Conservation (phyloP, 2,329 filamentous ascomycete species). For the Xylaria hypoxylon region DNA sequence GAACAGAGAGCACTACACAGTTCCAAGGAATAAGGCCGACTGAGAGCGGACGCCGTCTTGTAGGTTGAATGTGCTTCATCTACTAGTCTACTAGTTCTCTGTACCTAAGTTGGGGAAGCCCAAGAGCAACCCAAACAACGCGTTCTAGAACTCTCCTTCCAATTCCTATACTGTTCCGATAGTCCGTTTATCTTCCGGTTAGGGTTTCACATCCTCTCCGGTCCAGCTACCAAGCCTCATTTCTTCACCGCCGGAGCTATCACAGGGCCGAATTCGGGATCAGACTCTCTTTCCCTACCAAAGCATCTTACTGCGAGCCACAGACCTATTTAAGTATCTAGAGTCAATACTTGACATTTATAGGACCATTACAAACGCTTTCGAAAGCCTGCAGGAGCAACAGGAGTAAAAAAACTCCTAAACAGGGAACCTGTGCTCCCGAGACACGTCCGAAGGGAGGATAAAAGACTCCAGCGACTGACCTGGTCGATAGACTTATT, state of each 20-base stretch:
- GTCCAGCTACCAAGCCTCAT: neutral
- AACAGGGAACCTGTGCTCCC: too few relatives aligned
- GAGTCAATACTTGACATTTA: too few relatives aligned
- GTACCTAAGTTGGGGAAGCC: too few relatives aligned
- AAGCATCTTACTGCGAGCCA: constrained; percentile 16
- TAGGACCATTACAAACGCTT: too few relatives aligned
- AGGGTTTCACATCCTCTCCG: neutral
- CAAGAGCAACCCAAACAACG: neutral
- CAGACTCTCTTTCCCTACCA: neutral
- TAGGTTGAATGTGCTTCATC: neutral
- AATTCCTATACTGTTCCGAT: too few relatives aligned
- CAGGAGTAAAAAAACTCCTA: too few relatives aligned
- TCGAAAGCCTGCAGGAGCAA: too few relatives aligned
- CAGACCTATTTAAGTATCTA: too few relatives aligned
- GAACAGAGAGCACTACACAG: neutral
- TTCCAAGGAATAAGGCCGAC: neutral
- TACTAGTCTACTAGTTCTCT: neutral
- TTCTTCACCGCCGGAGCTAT: neutral
- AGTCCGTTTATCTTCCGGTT: neutral
- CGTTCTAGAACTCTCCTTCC: too few relatives aligned
- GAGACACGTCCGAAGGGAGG: too few relatives aligned
- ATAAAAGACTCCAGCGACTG: too few relatives aligned
- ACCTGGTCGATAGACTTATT: constrained; percentile 31
- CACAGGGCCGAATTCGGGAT: neutral
- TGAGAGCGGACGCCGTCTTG: neutral